Conservation (phyloP, 106 monocot genomes). For the Dioscorea alata region DNA sequence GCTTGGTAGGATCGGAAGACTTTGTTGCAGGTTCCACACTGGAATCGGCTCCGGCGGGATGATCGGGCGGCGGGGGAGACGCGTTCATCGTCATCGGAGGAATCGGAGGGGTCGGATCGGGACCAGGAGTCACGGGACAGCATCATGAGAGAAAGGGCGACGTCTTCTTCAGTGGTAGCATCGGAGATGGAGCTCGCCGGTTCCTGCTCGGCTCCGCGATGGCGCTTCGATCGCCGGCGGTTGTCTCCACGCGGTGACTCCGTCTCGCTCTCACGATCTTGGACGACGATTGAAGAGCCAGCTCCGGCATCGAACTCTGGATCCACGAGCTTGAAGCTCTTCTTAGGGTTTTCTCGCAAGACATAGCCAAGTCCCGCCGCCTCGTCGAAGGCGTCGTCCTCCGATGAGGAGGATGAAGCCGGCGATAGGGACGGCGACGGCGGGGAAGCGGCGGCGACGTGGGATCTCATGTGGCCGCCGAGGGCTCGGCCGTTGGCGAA, state of each 20-base stretch:
- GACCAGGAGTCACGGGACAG: conserved; percentile 35
- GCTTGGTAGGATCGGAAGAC: conserved; percentile 66
- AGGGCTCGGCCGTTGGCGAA: conserved; percentile 72
- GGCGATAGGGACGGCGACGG: too few species aligned
- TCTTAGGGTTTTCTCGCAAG: background rate
- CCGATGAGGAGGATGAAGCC: too few species aligned
- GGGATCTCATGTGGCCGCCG: conserved; percentile 54
- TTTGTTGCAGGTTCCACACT: conserved; percentile 64
- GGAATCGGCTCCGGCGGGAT: conserved; percentile 29
- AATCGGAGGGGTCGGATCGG: too few species aligned
- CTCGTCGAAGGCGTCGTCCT: too few species aligned
- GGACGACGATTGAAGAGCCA: too few species aligned
- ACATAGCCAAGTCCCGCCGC: conserved; percentile 5
- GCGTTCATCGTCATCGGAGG: conserved; percentile 23
- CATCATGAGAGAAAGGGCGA: conserved; percentile 26
- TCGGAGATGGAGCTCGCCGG: conserved; percentile 42
- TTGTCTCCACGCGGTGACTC: too few species aligned
- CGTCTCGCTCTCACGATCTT: too few species aligned
- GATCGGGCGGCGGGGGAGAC: conserved; percentile 1
- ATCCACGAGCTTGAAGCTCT: background rate
- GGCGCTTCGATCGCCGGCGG: too few species aligned
- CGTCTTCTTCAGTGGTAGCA: conserved; percentile 15
- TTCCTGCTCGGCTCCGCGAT: conserved; percentile 30
- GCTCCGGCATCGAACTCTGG: too few species aligned
- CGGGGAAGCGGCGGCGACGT: too few species aligned